Evolutionary conservation across 2,329 filamentous ascomycete species (phyloP).

Genomic region (Diplodia seriata): DNA sequence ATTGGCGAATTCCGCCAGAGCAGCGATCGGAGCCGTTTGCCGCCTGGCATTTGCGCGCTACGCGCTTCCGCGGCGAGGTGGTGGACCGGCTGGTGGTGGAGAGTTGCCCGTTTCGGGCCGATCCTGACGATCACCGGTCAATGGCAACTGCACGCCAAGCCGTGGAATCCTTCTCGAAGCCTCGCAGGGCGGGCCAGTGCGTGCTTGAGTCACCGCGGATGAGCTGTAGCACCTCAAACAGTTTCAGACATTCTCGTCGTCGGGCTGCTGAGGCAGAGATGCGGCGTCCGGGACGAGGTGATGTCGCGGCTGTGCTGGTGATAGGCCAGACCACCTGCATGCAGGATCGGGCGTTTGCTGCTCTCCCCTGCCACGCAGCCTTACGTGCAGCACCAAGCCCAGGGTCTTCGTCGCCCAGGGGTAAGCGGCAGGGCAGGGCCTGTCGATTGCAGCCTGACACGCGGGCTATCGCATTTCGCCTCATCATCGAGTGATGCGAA

Average conservation of each 20-base stretch:
- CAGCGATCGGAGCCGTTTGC: constrained; percentile 26
- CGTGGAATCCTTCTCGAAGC: constrained; percentile 13
- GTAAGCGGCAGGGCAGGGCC: constrained; percentile 11
- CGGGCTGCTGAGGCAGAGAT: not conserved
- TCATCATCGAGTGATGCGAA: not conserved
- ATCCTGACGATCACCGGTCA: constrained; percentile 29
- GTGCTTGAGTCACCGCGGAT: not conserved
- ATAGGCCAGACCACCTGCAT: constrained; percentile 21
- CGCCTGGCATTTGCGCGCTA: constrained; percentile 17
- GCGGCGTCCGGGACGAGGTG: constrained; percentile 6
- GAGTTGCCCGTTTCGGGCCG: constrained; percentile 27
- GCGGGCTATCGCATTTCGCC: constrained; percentile 14
- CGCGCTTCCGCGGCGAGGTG: constrained; percentile 11
- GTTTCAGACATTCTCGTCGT: not conserved
- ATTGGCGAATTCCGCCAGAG: constrained; percentile 25
- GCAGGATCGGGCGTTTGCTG: constrained; percentile 16
- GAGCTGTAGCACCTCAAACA: not conserved
- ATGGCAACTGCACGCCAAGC: constrained; percentile 21
- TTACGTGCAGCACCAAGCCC: constrained; percentile 19
- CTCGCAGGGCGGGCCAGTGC: not conserved
- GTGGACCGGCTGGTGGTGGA: constrained; percentile 26
- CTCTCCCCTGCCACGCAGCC: constrained; percentile 13
- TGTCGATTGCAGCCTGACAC: constrained; percentile 8
- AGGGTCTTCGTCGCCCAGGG: constrained; percentile 13
- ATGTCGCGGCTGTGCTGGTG: constrained; percentile 1